Evolutionary conservation across 2,329 filamentous ascomycete genomes (phyloP).

Genomic region (Penicillium capsulatum): DNA sequence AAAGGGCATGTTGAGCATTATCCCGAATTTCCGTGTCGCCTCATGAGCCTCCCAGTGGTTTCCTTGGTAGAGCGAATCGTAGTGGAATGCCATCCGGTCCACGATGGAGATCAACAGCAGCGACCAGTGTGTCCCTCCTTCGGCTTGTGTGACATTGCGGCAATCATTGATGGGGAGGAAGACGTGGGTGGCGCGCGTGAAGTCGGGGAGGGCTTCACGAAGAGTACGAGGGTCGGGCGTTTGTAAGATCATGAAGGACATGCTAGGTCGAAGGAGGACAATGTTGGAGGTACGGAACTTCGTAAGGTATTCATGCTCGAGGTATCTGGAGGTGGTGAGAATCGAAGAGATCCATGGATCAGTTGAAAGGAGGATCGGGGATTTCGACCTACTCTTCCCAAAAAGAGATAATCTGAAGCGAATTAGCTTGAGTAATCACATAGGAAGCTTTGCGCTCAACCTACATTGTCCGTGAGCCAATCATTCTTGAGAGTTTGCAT

Average conservation of each 20-base stretch:
- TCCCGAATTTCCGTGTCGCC: constrained; percentile 64
- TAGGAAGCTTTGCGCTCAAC: constrained; percentile 25
- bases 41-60: constrained; percentile 71
- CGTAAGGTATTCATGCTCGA: constrained; percentile 81
- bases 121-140: constrained; percentile 93
- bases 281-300: constrained; percentile 81
- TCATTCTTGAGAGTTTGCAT: constrained; percentile 83
- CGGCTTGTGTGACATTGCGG: constrained; percentile 67
- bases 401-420: constrained; percentile 77
- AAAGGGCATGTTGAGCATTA: constrained; percentile 63
- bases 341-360: constrained; percentile 5
- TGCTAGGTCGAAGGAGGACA: constrained; percentile 82
- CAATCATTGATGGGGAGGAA: constrained; percentile 96
- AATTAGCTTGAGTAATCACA: constrained; percentile 23
- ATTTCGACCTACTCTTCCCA: constrained; percentile 88
- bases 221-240: constrained; percentile 56
- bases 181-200: constrained; percentile 77
- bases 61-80: constrained; percentile 75
- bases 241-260: constrained; percentile 87
- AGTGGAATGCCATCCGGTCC: constrained; percentile 92
- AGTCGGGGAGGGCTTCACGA: constrained; percentile 71
- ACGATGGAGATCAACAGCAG: constrained; percentile 82
- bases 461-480: constrained; percentile 94
- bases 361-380: too few species aligned
- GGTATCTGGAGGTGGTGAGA: constrained; percentile 50